phyloP scores from a whole-genome alignment of 2,329 filamentous ascomycete species.

The Aspergillus caelatus region DNA sequence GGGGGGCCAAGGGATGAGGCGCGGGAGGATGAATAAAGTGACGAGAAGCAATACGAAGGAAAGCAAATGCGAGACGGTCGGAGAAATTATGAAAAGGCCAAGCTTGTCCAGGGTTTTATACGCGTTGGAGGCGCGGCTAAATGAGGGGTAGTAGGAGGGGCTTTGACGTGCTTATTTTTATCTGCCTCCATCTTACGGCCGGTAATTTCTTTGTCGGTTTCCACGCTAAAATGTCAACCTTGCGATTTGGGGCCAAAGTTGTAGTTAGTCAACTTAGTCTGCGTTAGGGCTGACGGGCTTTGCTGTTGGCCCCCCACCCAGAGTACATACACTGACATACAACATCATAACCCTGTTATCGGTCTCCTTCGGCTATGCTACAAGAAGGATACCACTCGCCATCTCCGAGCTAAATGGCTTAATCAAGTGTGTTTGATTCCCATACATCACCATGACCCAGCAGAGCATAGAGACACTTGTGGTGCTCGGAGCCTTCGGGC shows the following conservation, averaged over 20 bases:
- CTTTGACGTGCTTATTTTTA: not conserved
- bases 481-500: no score
- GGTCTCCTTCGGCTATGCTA: no score
- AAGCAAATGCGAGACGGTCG: not conserved
- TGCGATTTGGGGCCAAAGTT: not conserved
- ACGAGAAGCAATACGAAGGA: not conserved
- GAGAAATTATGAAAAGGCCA: no score
- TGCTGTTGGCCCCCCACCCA: not conserved
- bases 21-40: not conserved
- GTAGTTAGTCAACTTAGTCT: not conserved
- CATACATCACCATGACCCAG: no score
- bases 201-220: not conserved
- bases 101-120: not conserved
- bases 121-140: not conserved
- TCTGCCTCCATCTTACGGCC: not conserved
- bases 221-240: not conserved
- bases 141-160: not conserved
- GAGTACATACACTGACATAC: no score
- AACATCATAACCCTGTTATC: no score
- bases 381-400: no score
- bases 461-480: no score
- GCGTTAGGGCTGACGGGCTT: not conserved
- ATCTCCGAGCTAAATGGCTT: no score
- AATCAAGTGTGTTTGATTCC: no score
- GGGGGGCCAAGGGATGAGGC: not conserved